phyloP scores from a whole-genome alignment of 164 flowering plant genomes.

The Echeveria elegans region DNA sequence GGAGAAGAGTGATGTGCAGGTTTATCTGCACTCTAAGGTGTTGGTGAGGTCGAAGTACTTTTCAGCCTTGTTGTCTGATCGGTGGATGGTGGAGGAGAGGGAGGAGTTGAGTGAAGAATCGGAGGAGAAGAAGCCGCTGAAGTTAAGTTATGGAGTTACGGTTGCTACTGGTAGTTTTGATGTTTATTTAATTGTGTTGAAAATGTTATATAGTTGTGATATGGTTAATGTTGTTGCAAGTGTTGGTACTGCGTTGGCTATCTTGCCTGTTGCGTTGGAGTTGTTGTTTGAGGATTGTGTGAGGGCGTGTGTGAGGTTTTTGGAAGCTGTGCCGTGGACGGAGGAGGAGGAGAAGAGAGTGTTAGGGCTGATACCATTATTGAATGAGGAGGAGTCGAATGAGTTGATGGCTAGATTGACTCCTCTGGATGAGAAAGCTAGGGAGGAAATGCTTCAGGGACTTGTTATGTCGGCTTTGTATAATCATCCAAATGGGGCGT shows the following conservation, averaged over 20 bases:
- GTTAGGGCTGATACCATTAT: slow-evolving; percentile 38
- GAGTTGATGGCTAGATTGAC: slow-evolving; percentile 67
- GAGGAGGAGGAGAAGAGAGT: slow-evolving; percentile 73
- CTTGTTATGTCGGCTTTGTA: slow-evolving; percentile 51
- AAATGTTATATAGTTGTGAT: slow-evolving; percentile 51
- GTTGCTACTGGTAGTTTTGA: slow-evolving; percentile 25
- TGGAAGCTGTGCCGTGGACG: slow-evolving; percentile 92
- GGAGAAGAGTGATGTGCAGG: slow-evolving; percentile 19
- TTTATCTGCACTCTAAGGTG: slow-evolving; percentile 56
- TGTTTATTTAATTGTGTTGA: slow-evolving; percentile 38
- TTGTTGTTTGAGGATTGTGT: slow-evolving; percentile 78
- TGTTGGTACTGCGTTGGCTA: slow-evolving; percentile 32
- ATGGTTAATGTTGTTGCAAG: slow-evolving; percentile 23
- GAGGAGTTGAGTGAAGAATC: background rate
- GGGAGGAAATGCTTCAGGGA: slow-evolving; percentile 70
- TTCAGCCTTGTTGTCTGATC: slow-evolving; percentile 65
- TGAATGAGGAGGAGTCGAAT: slow-evolving; percentile 48
- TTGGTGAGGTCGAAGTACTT: slow-evolving; percentile 59
- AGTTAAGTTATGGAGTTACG: slow-evolving; percentile 28
- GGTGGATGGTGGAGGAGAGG: slow-evolving; percentile 44
- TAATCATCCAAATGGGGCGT: slow-evolving; percentile 52
- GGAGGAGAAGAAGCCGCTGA: slow-evolving; percentile 5
- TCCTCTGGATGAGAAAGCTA: slow-evolving; percentile 22
- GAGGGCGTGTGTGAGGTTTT: slow-evolving; percentile 49
- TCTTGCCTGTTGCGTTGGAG: slow-evolving; percentile 66